These are phyloP conservation scores for Gossypium laxum DNA, from an alignment of 441 rosid genomes.

Conservation along the genomic window DNA sequence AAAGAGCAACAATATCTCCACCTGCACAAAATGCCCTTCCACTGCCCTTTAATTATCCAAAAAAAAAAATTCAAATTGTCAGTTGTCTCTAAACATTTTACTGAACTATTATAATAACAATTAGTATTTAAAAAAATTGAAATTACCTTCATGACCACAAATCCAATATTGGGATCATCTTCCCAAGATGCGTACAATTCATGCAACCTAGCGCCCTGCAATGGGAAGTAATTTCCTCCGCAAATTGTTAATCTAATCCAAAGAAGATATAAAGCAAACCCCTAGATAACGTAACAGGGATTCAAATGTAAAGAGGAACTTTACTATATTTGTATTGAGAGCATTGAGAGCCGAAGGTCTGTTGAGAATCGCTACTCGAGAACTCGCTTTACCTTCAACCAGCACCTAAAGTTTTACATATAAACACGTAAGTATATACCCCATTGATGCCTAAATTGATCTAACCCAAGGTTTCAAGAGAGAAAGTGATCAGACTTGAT, in stretches of 20 bases:
- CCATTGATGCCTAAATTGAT: neutral
- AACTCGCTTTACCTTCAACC: slow-evolving; percentile 53
- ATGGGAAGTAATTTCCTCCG: neutral
- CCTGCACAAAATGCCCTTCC: slow-evolving; percentile 96
- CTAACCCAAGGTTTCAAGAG: neutral
- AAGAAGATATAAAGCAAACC: neutral
- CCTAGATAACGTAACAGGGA: neutral
- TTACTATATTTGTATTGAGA: slow-evolving; percentile 57
- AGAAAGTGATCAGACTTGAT: slow-evolving; percentile 31
- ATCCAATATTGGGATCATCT: slow-evolving; percentile 64
- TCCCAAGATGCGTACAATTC: slow-evolving; percentile 76
- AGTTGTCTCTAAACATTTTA: neutral
- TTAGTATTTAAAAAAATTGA: neutral
- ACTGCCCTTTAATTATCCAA: slow-evolving; percentile 53
- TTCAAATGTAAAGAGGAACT: neutral
- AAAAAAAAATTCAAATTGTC: neutral
- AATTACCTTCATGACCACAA: slow-evolving; percentile 23
- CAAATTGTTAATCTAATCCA: neutral
- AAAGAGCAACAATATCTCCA: slow-evolving; percentile 32
- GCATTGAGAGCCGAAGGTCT: slow-evolving; percentile 72
- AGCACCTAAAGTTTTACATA: slow-evolving; percentile 36
- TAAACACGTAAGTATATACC: neutral
- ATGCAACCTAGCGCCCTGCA: slow-evolving; percentile 51
- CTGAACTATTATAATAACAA: neutral
- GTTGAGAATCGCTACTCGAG: slow-evolving; percentile 64